Conservation (phyloP, 345 rosid species). For the Theobroma cacao region DNA sequence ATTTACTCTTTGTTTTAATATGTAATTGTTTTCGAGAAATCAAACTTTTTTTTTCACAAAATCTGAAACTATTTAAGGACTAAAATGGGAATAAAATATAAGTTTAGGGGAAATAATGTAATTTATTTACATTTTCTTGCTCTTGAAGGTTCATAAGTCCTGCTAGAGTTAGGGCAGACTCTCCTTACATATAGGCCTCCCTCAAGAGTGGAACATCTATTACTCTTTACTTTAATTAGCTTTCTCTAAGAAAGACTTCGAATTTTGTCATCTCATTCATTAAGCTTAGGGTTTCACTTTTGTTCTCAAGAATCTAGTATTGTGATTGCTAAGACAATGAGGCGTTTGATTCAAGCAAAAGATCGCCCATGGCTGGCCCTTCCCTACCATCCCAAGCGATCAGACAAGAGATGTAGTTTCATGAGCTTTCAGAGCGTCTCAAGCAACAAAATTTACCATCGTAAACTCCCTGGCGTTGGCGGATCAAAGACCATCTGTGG, state of each 20-base stretch:
- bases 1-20: no score
- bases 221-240: neutral
- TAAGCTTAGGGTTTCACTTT: neutral
- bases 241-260: neutral
- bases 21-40: no score
- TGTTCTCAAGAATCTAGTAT: neutral
- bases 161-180: neutral
- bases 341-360: neutral
- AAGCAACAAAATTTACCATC: neutral
- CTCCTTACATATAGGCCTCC: neutral
- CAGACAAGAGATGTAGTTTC: neutral
- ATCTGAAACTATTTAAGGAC: no score
- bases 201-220: neutral
- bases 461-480: neutral
- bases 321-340: neutral
- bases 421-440: neutral
- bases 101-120: no score
- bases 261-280: neutral
- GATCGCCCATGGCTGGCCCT: neutral
- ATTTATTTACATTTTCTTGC: neutral
- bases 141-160: neutral
- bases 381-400: neutral
- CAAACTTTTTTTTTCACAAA: no score
- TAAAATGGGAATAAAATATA: no score
- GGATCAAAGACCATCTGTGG: constrained; percentile 11